Evolutionary conservation across 345 rosid genomes (phyloP).

Genomic region (Corymbia maculata): DNA sequence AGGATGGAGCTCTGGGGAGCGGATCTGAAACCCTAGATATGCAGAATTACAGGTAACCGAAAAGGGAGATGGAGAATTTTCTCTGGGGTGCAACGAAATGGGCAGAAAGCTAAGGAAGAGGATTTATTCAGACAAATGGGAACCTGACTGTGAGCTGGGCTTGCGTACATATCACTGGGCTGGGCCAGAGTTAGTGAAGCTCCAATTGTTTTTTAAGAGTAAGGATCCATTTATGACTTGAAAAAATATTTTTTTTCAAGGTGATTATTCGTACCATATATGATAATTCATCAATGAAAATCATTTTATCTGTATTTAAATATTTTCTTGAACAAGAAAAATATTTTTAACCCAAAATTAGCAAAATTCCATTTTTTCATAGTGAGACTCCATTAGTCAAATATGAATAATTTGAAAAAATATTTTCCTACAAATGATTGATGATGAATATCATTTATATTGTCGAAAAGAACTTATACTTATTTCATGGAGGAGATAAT

Average conservation of each 20-base stretch:
- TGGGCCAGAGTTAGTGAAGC: neutral
- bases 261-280: rapidly evolving
- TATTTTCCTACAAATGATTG: too few species aligned
- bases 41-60: neutral
- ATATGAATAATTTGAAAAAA: too few species aligned
- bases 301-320: too few species aligned
- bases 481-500: rapidly evolving
- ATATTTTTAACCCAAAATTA: too few species aligned
- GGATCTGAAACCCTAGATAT: neutral
- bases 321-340: too few species aligned
- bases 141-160: neutral
- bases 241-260: too few species aligned
- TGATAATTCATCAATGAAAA: too few species aligned
- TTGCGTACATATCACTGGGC: neutral
- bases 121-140: neutral
- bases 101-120: neutral
- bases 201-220: too few species aligned
- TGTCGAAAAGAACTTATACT: rapidly evolving
- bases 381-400: too few species aligned
- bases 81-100: neutral
- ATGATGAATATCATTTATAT: too few species aligned
- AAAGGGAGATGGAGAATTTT: neutral
- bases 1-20: neutral
- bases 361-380: too few species aligned
- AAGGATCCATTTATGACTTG: too few species aligned